Evolutionary conservation across 257 asterid genomes (phyloP), one percentile per base, ranked within the genome.

Genomic region (Fraxinus americana): DNA sequence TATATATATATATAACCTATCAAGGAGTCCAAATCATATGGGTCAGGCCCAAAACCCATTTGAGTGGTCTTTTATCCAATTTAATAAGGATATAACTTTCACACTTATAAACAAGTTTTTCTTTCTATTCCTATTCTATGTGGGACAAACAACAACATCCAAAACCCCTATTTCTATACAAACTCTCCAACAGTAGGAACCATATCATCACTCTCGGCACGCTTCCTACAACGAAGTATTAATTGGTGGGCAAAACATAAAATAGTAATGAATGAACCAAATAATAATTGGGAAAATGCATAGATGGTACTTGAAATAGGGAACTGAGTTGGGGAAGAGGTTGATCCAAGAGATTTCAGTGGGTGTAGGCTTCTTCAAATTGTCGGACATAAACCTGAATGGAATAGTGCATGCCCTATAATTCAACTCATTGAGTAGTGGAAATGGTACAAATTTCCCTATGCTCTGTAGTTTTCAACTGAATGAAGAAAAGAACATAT

Each of bases 391-490:
- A 86, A 88, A 90, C 71, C 97, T 85, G 83, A 85, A 95, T 5
- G 97, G 97, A 43, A 95, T 95, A 59, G 94, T 95, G 83, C 93
- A 90, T 16, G 98, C 94, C 84, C 96, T 81, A 92, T 95, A 95
- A 80, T 82, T 90, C 50, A 89, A 84, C 65, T 92, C 97, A 57
- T 88, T 83, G 86, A 95, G 52, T 80, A 85, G 73, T 2, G 99
- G 99, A 74, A 96, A 87, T 54, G 86, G 63, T 76, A 93, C 96
- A 88, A 93, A 67, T 88, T 94, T 97, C 36, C 98, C 90, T 5
- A 91, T 79, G 87, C 95, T 92, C 96, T 91, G 98, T 97, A 95
- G 90, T 21, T 29, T 59, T 21, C 67, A 21, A n/a, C 0, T 59
- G 67, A 59, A 34, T 34, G 36, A 34, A 34, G 5, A 4, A 34